These are phyloP conservation scores for Mycena galopus DNA, from an alignment of 768 basidiomycete species.

Conservation along the genomic window DNA sequence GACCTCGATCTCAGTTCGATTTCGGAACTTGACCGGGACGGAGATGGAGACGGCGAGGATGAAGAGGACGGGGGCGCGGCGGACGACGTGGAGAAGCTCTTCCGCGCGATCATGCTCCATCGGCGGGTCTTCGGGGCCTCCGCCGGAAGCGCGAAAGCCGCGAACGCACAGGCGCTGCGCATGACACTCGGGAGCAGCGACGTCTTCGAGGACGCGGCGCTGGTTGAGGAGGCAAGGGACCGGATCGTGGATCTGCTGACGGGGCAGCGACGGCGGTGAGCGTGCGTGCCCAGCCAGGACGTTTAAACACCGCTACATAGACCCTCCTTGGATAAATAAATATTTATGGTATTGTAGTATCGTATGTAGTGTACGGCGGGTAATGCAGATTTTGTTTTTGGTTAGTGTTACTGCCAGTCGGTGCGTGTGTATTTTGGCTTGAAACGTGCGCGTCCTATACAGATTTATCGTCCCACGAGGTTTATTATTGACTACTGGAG, in stretches of 20 bases:
- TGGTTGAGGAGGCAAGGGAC: slow-evolving; percentile 82
- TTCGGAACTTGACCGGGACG: neutral
- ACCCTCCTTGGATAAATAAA: neutral
- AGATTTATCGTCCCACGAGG: too few relatives aligned
- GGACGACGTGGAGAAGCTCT: slow-evolving; percentile 59
- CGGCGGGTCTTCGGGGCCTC: slow-evolving; percentile 63
- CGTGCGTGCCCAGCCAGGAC: neutral
- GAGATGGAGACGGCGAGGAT: neutral
- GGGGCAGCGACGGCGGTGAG: slow-evolving; percentile 36
- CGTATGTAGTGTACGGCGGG: neutral
- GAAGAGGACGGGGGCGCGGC: slow-evolving; percentile 34
- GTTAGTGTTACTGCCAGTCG: too few relatives aligned
- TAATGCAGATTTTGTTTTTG: neutral
- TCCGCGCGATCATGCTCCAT: slow-evolving; percentile 73
- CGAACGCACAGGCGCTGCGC: slow-evolving; percentile 54
- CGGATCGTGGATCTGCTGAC: slow-evolving; percentile 78
- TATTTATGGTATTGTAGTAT: neutral
- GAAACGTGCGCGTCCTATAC: too few relatives aligned
- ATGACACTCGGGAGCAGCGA: slow-evolving; percentile 63
- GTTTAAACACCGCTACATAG: neutral
- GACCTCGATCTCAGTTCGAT: slow-evolving; percentile 37
- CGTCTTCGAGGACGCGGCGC: slow-evolving; percentile 55
- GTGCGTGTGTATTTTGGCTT: too few relatives aligned
- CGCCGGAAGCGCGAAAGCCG: slow-evolving; percentile 23
- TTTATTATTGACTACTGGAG: too few relatives aligned